Evolutionary conservation across 176 grass and related monocot species (phyloP).

Genomic region (Secale cereale): DNA sequence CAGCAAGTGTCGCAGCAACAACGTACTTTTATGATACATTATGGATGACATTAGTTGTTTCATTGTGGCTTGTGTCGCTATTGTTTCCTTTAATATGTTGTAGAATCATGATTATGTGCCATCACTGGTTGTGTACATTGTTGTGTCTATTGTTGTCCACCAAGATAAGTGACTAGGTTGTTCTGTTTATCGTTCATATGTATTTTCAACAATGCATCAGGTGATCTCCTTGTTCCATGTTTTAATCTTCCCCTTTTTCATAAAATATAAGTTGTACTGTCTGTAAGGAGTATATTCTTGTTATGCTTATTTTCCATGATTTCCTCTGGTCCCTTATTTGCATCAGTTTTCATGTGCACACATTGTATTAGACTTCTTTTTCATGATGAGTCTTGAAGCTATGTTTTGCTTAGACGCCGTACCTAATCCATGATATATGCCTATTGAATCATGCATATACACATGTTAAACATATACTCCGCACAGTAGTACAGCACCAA

Average conservation of each 20-base stretch:
- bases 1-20: neutral
- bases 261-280: too few relatives aligned
- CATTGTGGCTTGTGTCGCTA: neutral
- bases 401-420: neutral
- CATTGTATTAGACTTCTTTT: too few relatives aligned
- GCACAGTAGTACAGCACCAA: too few relatives aligned
- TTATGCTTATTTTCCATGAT: constrained; percentile 12
- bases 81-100: neutral
- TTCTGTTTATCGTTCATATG: neutral
- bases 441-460: too few relatives aligned
- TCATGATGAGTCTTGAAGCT: neutral
- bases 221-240: neutral
- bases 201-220: neutral
- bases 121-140: neutral
- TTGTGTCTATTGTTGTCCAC: neutral
- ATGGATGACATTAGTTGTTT: neutral
- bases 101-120: neutral
- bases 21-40: neutral
- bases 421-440: too few relatives aligned
- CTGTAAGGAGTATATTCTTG: neutral
- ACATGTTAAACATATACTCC: too few relatives aligned
- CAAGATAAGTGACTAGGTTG: neutral
- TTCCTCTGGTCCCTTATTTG: neutral
- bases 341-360: constrained; percentile 13
- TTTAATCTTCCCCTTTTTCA: neutral